phyloP scores from a whole-genome alignment of 169 alveolate species.

The Plasmodium coatneyi region DNA sequence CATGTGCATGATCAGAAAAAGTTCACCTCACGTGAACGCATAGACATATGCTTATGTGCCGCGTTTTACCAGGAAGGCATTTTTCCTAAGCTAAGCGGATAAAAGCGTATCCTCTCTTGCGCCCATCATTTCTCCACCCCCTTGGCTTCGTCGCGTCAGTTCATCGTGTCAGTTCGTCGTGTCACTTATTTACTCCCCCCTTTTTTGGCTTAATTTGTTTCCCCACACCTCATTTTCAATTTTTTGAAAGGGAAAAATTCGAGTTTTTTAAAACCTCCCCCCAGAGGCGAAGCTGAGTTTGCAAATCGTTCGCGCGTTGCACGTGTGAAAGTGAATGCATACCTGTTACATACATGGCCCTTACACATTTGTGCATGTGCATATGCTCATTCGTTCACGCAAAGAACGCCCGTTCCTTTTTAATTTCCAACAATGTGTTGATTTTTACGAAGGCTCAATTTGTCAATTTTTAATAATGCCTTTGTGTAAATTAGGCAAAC shows the following conservation, averaged over 20 bases:
- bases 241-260: neutral
- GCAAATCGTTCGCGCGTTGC: neutral
- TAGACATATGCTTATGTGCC: constrained; percentile 16
- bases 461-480: constrained; percentile 12
- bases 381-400: neutral
- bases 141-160: neutral
- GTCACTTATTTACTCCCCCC: neutral
- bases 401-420: neutral
- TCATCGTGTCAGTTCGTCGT: neutral
- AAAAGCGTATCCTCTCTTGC: neutral
- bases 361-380: neutral
- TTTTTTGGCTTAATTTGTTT: constrained; percentile 33
- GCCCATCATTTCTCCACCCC: neutral
- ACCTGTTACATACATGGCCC: neutral
- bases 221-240: neutral
- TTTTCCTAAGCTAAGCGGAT: neutral
- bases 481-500: constrained; percentile 18
- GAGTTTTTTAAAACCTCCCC: neutral
- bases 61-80: neutral
- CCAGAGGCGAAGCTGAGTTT: neutral
- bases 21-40: neutral
- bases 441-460: constrained; percentile 6
- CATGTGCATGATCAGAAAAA: neutral
- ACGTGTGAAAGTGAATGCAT: constrained; percentile 4
- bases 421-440: neutral